Base-by-base conservation (phyloP, 176 grass and related monocot genomes). In the Eremochloa ophiuroides region DNA sequence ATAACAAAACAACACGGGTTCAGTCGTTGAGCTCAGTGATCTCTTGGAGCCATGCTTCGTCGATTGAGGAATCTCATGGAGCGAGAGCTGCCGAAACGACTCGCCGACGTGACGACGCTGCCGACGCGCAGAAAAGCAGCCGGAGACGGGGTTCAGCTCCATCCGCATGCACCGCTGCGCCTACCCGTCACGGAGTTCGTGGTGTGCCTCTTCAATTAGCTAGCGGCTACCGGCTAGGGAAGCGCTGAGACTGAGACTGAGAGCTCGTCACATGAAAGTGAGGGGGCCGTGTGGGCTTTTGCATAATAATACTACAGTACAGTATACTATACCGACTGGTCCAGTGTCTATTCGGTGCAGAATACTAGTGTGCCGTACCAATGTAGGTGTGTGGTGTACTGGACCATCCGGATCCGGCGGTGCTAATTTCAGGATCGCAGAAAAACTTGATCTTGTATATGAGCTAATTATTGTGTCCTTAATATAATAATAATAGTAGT, bases 161-260 rank as follows among this genome's bases (percentile, higher is more conserved):
- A n/a, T n/a, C n/a, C n/a, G n/a, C 47, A 51, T 20, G 16, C 53
- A 30, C 27, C 39, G 80, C 34, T 47, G 40, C 7, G 44, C 44
- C 47, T 50, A 10, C 60, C 2, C 38, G 66, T 85, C 83, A 85
- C 83, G 75, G 83, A 72, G 83, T 79, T 74, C 55, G 75, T 39
- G 83, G 83, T 38, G 83, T 48, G 66, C 0, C 60, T 30, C 66
- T 71, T 85, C 31, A 65, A 79, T 79, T 39, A 53, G 44, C 40
- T 44, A 10, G 10, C 12, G n/a, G 37, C 10, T 23, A 40, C n/a
- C 58, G 25, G 31, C 31, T 10, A 30, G 27, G 14, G 27, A 29
- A 4, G 3, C 47, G 47, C 1, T 50, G 5, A 59, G 59, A 62
- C 7, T 8, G 31, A 66, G 66, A 18, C 12, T 2, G 33, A 3